Percentiles rank a stretch among this genome's conserved stretches.
These are phyloP conservation scores for Trichoderma sp. DNA, from an alignment of 2,329 filamentous ascomycete species.

Conservation along the genomic window DNA sequence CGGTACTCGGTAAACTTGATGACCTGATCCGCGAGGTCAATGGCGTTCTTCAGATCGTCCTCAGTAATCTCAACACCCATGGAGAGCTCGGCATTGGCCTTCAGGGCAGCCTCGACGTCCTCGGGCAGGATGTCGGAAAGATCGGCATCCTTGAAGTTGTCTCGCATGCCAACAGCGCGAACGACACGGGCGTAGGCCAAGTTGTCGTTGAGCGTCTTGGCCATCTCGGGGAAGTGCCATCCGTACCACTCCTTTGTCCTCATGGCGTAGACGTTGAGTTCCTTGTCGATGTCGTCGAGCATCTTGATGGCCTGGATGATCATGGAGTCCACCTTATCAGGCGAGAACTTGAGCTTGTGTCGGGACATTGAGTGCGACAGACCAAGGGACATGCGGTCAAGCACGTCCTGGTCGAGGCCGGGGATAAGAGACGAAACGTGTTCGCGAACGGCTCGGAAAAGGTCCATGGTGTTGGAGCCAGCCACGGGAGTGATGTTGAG, in stretches of 20 bases:
- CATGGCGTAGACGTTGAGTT: conserved; percentile 98
- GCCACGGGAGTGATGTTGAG: conserved; percentile 85
- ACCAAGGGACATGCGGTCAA: conserved; percentile 93
- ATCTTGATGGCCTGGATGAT: conserved; percentile 96
- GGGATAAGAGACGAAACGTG: conserved; percentile 89
- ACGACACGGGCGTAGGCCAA: conserved; percentile 89
- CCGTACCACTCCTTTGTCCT: conserved; percentile 99
- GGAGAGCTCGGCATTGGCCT: conserved; percentile 91
- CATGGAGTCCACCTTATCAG: conserved; percentile 99
- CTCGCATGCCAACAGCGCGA: conserved; percentile 83
- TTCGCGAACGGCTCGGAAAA: conserved; percentile 92
- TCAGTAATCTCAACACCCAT: conserved; percentile 98
- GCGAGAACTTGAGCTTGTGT: conserved; percentile 98
- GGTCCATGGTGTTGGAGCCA: conserved; percentile 62
- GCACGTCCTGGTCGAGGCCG: conserved; percentile 78
- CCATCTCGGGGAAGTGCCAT: conserved; percentile 99
- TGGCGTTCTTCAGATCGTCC: conserved; percentile 91
- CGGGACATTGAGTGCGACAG: conserved; percentile 95
- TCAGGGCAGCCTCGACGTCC: conserved; percentile 88
- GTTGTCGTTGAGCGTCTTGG: conserved; percentile 96
- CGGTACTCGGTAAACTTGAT: conserved; percentile 91
- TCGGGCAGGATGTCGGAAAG: conserved; percentile 91
- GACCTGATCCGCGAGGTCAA: conserved; percentile 88
- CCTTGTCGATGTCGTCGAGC: conserved; percentile 96
- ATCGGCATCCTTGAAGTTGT: conserved; percentile 74